Conservation (phyloP, 129 eudicot species). For the Flaveria sonorensis region DNA sequence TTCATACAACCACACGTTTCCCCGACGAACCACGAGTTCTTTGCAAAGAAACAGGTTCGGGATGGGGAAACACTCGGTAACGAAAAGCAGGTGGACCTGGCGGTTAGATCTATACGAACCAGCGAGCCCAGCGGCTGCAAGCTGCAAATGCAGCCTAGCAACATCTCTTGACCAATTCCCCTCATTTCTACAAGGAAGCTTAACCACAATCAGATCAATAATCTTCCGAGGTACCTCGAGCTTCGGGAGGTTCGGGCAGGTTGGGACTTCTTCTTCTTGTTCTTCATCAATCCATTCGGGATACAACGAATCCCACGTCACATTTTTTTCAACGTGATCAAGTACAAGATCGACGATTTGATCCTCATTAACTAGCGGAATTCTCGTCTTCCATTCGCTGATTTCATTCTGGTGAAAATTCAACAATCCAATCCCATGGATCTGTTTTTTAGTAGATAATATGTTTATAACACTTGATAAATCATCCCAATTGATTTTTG, state of each 20-base stretch:
- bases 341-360: slow-evolving; percentile 46
- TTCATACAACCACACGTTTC: slow-evolving; percentile 75
- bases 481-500: slow-evolving; percentile 64
- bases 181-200: slow-evolving; percentile 73
- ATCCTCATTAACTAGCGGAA: slow-evolving; percentile 57
- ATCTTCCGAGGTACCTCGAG: slow-evolving; percentile 46
- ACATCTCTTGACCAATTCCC: slow-evolving; percentile 80
- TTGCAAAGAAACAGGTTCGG: slow-evolving; percentile 87
- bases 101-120: slow-evolving; percentile 54
- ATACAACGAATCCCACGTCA: slow-evolving; percentile 80
- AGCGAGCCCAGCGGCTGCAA: slow-evolving; percentile 76
- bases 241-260: slow-evolving; percentile 67
- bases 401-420: slow-evolving; percentile 70
- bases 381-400: slow-evolving; percentile 50
- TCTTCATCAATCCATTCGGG: slow-evolving; percentile 99
- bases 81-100: slow-evolving; percentile 58
- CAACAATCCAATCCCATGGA: slow-evolving; percentile 71
- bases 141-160: slow-evolving; percentile 83
- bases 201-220: slow-evolving; percentile 72
- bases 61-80: slow-evolving; percentile 70
- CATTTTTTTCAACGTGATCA: slow-evolving; percentile 46
- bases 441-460: slow-evolving; percentile 48
- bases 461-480: slow-evolving; percentile 48
- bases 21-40: slow-evolving; percentile 67
- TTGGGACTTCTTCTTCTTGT: slow-evolving; percentile 80